Percentiles rank a stretch among this genome's conserved stretches.
Conservation (phyloP, 352 stramenopile species). For the Globisporangium nagaii region DNA sequence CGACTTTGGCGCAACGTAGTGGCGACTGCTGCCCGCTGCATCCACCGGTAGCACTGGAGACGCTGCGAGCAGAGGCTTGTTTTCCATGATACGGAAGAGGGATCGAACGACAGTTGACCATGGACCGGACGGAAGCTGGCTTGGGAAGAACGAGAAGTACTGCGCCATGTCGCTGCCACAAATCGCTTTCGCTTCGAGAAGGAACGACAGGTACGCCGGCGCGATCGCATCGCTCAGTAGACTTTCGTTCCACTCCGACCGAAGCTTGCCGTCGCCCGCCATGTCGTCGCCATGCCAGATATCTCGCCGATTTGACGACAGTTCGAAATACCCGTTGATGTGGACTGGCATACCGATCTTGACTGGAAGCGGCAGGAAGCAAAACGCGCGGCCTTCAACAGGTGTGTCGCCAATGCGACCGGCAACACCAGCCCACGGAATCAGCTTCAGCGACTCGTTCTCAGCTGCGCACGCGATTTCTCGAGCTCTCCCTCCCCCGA, state of each 20-base stretch:
- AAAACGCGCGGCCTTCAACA: slow-evolving; percentile 80
- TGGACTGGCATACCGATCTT: slow-evolving; percentile 85
- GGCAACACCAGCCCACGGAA: slow-evolving; percentile 86
- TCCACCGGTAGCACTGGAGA: slow-evolving; percentile 14
- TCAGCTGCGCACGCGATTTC: slow-evolving; percentile 68
- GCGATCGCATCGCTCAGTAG: slow-evolving; percentile 70
- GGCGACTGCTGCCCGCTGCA: background rate
- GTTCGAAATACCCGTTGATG: slow-evolving; percentile 92
- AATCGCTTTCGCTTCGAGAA: slow-evolving; percentile 43
- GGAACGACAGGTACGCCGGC: slow-evolving; percentile 64
- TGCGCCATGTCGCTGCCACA: slow-evolving; percentile 29
- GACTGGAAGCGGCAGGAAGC: slow-evolving; percentile 90
- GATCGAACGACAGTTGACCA: slow-evolving; percentile 48
- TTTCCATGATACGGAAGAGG: slow-evolving; percentile 48
- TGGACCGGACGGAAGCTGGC: slow-evolving; percentile 32
- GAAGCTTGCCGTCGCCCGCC: slow-evolving; percentile 69
- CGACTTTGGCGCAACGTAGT: slow-evolving; percentile 24
- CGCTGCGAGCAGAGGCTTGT: slow-evolving; percentile 37
- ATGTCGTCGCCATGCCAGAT: slow-evolving; percentile 84
- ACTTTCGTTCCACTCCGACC: slow-evolving; percentile 71
- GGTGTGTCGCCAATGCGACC: slow-evolving; percentile 43
- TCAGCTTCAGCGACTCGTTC: slow-evolving; percentile 77
- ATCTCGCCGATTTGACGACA: slow-evolving; percentile 85
- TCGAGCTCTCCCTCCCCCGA: slow-evolving; percentile 73
- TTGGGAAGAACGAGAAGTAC: slow-evolving; percentile 52